Conservation (phyloP, 202 grass and related monocot species). For the Schoenoplectus tabernaemontani region DNA sequence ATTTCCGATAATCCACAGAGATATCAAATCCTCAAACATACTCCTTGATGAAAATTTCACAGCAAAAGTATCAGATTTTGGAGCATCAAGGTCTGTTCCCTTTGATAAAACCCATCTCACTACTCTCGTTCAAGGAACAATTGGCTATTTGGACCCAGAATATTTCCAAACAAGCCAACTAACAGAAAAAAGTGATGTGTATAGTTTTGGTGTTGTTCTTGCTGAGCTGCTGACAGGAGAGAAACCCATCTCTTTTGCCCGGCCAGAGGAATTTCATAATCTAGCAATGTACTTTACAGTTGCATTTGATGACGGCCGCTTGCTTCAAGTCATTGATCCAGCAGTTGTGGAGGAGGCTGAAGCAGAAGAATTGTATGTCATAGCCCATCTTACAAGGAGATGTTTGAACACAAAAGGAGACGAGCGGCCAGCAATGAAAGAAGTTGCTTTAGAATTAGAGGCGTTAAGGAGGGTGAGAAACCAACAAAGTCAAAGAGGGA, state of each 20-base stretch:
- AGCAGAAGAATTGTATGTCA: conserved; percentile 27
- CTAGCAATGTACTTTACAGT: conserved; percentile 47
- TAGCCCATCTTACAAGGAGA: conserved; percentile 38
- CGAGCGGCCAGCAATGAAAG: conserved; percentile 39
- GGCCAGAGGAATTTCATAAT: conserved; percentile 44
- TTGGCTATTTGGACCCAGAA: conserved; percentile 79
- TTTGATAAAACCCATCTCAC: conserved; percentile 24
- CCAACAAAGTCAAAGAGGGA: background rate
- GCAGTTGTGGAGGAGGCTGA: conserved; percentile 35
- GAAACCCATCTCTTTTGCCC: conserved; percentile 36
- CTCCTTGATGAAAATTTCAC: conserved; percentile 19
- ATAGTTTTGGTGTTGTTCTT: conserved; percentile 36
- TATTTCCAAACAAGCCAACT: conserved; percentile 68
- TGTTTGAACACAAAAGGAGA: conserved; percentile 48
- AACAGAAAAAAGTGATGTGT: conserved; percentile 79
- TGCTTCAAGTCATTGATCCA: conserved; percentile 33
- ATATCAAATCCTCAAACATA: conserved; percentile 33
- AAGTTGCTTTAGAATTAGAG: conserved; percentile 37
- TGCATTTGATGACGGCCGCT: conserved; percentile 28
- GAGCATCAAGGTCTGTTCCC: conserved; percentile 30
- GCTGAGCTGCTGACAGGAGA: conserved; percentile 18
- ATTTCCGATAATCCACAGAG: conserved; percentile 29
- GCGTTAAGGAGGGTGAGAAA: conserved; percentile 13
- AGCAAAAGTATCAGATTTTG: conserved; percentile 33
- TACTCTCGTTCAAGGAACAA: conserved; percentile 24